A percentile compares a stretch with the other conserved stretches of the same genome.
phyloP scores from a whole-genome alignment of 306 rosid genomes.

The Cucurbita pepo region DNA sequence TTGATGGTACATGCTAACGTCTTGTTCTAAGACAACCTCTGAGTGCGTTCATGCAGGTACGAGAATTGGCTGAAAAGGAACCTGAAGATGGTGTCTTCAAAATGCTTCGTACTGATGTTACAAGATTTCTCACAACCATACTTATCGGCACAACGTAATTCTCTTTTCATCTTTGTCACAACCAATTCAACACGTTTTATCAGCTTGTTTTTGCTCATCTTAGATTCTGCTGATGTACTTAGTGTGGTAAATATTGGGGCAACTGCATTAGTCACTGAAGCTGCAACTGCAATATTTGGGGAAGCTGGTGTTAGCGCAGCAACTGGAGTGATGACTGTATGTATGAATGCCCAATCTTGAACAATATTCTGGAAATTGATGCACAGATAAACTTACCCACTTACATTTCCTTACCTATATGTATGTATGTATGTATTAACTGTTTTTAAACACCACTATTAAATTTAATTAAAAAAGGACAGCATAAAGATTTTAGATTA shows the following conservation, averaged over 20 bases:
- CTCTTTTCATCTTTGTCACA: constrained; percentile 13
- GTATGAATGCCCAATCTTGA: constrained; percentile 18
- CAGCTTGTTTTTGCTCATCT: constrained; percentile 25
- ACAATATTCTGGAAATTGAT: background rate
- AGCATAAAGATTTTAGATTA: too few relatives aligned
- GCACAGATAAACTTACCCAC: background rate
- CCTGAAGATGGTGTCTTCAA: constrained; percentile 81
- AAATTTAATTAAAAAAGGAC: too few relatives aligned
- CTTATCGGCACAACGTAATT: constrained; percentile 98
- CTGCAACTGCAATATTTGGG: constrained; percentile 89
- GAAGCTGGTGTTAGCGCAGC: constrained; percentile 99
- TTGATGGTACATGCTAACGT: background rate
- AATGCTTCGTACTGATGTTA: constrained; percentile 76
- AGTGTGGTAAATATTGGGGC: constrained; percentile 98
- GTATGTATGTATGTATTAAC: background rate
- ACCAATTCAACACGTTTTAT: constrained; percentile 1
- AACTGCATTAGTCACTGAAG: constrained; percentile 86
- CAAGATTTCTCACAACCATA: constrained; percentile 93
- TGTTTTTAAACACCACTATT: too few relatives aligned
- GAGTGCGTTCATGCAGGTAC: constrained; percentile 24
- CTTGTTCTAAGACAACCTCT: background rate
- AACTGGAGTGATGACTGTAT: constrained; percentile 98
- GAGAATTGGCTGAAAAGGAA: constrained; percentile 89
- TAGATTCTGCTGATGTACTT: constrained; percentile 21
- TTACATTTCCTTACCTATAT: background rate